Base-by-base conservation (phyloP, 805 yeast genomes). In the Teunomyces gatunensis region DNA sequence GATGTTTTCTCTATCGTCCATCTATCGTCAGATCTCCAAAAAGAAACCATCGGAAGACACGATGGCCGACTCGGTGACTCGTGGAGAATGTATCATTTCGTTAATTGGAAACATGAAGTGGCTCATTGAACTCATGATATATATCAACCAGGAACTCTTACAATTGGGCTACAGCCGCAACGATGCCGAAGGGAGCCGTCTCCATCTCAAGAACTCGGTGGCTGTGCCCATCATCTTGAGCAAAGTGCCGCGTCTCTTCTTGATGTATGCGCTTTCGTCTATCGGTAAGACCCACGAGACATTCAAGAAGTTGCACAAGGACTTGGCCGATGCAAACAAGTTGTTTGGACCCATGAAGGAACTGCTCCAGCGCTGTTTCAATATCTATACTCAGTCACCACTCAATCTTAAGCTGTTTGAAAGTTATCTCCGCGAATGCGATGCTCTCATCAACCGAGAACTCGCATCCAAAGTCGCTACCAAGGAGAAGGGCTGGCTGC, bases 81-180 rank as follows among this genome's bases (percentile, higher is more conserved):
- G 89, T 54, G 84, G 84, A 32, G 90, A 85, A 55, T 74, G 81
- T 51, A 74, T 86, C 3, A 70, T 84, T 39, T 68, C 73, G 13
- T 71, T 83, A 9, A 65, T 88, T n/a, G 97, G 97, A 0, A 80
- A 86, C 34, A 81, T 87, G 6, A 80, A 89, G 56, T 92, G 97
- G 97, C 78, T 88, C 54, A 78, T 89, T 28, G 97, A 90, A 60
- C 80, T 89, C 50, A 73, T 89, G 46, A 80, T 85, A 0, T 82
- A 80, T 52, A 61, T 88, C 35, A 80, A 83, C 46, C 96, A 91
- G 63, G 96, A 92, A 54, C 65, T 86, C 29, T 59, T 84, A 20
- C 78, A 83, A 29, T 56, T 83, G 23, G 50, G 67, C 20, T 54
- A 58, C 47, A 44, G 60, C 49, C 52, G 62, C 58, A 44, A 52